Base-by-base conservation (phyloP, 768 basidiomycete genomes). In the Termitomyces sp. region DNA sequence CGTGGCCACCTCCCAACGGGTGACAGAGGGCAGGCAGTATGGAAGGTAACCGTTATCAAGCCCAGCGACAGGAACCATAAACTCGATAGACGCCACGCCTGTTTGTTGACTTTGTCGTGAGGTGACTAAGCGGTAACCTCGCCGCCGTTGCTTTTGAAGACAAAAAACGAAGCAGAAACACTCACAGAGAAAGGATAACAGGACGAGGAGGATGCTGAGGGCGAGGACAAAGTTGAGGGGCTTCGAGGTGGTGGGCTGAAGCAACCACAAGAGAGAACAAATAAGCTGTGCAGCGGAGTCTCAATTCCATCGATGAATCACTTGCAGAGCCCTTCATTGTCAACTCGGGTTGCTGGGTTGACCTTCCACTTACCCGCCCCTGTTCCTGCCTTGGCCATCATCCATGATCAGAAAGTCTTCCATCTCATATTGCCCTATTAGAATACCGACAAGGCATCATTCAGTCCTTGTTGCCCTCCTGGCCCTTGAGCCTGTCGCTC, bases 281-380 rank as follows among this genome's bases (percentile, higher is more conserved):
- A 71, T 71, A 73, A 70, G 72, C 70, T 72, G 69, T 80, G 81
- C 72, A 41, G 65, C 81, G 81, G 81, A 81, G 79, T 75, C 76
- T 77, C 54, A 82, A 79, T 69, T 65, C 52, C 31, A 66, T 65
- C 64, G 64, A 67, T 68, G 65, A 62, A 65, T 68, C 64, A 33
- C 4, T 18, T 20, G 15, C 45, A 34, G n/a, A 22, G 39, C 41
- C 34, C 47, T 34, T 49, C 46, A 36, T 39, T 56, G 44, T 48
- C 51, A 41, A 51, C 31, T 24, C 36, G 20, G 34, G 24, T 39
- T 51, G 51, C 39, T 39, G 36, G 36, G 51, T 41, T 41, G 51
- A 2, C 8, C 51, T 39, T 39, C 26, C 20, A 20, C 50, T 51
- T 52, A 39, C 37, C 37, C 37, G 51, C 26, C 51, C 49, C 36